A percentile compares a stretch with the other conserved stretches of the same genome.
phyloP scores from a whole-genome alignment of 257 asterid genomes.

The Cinchona pubescens region DNA sequence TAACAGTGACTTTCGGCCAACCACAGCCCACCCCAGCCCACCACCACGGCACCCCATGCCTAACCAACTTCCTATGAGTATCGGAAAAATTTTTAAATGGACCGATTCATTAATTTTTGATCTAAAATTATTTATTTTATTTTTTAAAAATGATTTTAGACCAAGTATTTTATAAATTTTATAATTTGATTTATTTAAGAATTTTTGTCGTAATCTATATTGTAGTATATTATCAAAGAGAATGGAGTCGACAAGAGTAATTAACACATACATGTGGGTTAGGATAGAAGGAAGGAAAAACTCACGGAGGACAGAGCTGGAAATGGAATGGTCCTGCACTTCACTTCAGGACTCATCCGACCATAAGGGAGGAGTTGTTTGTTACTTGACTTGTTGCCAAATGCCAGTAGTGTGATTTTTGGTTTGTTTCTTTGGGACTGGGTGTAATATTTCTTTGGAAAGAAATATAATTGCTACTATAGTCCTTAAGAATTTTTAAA shows the following conservation, averaged over 20 bases:
- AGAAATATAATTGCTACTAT: neutral
- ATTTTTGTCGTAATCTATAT: no score
- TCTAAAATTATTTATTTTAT: no score
- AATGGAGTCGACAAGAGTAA: neutral
- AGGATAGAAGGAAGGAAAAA: neutral
- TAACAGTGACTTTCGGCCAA: slow-evolving; percentile 20
- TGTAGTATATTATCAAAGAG: no score
- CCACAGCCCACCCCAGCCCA: neutral
- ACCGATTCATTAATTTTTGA: no score
- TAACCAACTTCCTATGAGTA: no score
- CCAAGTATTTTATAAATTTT: no score
- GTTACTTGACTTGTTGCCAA: neutral
- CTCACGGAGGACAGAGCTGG: neutral
- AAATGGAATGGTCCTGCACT: neutral
- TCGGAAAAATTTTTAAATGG: no score
- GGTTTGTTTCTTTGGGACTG: no score
- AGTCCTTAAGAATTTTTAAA: neutral
- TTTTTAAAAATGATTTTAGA: no score
- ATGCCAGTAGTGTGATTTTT: no score
- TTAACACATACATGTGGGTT: neutral
- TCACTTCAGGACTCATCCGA: neutral
- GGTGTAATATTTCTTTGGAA: neutral
- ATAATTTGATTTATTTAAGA: no score
- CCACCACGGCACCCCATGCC: no score
- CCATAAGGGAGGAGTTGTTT: neutral